Evolutionary conservation across 2,329 filamentous ascomycete species (phyloP), one percentile per base, ranked within the genome.

Genomic region (Ceratocystis papillata): DNA sequence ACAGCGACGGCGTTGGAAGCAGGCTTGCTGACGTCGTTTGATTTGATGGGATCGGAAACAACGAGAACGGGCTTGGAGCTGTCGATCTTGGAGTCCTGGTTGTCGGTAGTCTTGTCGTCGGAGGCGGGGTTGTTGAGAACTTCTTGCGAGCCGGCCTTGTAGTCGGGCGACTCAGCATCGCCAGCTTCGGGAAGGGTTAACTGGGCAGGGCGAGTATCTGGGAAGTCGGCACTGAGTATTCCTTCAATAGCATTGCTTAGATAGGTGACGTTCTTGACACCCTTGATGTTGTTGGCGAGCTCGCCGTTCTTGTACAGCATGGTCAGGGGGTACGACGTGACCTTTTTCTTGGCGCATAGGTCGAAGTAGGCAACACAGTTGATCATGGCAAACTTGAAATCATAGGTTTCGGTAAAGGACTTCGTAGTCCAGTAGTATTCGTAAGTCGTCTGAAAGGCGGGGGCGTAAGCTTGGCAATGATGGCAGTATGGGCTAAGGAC

Each of bases 361-460:
- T 96, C 90, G 67, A 84, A 88, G 73, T 87, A 89, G 37, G 89
- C 89, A 64, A 91, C 78, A 75, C 94, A 99, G 77, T 99, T 90
- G 69, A 99, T 77, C 67, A 83, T 84, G 37, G 83, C 93, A 73
- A 99, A 96, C 71, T 89, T 86, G 75, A 96, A 93, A 76, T 93
- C 85, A 76, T 97, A 97, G 75, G 86, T 94, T 65, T 86, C 81
- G 41, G 86, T 85, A 73, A 96, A 96, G 33, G 77, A 76, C 50
- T 90, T 87, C 46, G 90, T 94, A 46, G 92, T 96, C 78, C 90
- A 79, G 78, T 96, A 99, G 76, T 87, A 96, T 77, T 99, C 94
- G 80, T 97, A 96, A 15, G 93, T 76, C 4, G 92, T 96, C 76
- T 97, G 91, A 80, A 85, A 96, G 63, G 84, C 87, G 6, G 94